Base-by-base conservation (phyloP, 257 asterid genomes). In the Gentiana macrophylla region DNA sequence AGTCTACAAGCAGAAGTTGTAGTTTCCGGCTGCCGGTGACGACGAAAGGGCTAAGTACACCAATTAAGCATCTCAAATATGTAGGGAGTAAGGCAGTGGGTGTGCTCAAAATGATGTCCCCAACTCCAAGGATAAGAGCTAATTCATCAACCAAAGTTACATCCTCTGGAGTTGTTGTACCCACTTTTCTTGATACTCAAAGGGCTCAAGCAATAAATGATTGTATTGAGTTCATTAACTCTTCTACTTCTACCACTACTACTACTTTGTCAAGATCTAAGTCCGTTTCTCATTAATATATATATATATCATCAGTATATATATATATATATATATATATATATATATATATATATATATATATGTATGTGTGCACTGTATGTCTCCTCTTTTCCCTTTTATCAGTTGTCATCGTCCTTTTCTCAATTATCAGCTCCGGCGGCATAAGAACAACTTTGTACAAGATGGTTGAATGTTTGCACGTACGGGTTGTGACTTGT, bases 181-280 rank as follows among this genome's bases (percentile, higher is more conserved):
- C 50, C 53, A 56, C 70, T 61, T 69, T 65, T 4, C 41, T 68
- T 51, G 77, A 75, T 61, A 66, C 75, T 72, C 81, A 76, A 15
- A 61, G 78, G 38, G 78, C 77, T 47, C 78, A 76, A 57, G 81
- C 81, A 50, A 65, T 76, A 12, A 71, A 76, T 8, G 81, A 76
- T 53, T 76, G 81, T 62, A 76, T 76, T 50, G 67, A 76, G 68
- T 76, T 76, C 52, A 76, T 76, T 37, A 76, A 76, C 56, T 71
- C 77, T 52, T 67, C 77, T 62, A 68, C 78, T 46, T 41, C 46
- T 2, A 5, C 46, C 59, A 68, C 78, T 46, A 5, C 46, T 2
- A 5, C 46, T 5, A 35, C 81, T 5, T 51, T 76, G 52, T 73
- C 73, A 11, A 76, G 81, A 76, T 72, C 81, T 15, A 76, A 76